Base-by-base conservation (phyloP, 2,329 filamentous ascomycete species). In the Aureobasidium sp. region DNA sequence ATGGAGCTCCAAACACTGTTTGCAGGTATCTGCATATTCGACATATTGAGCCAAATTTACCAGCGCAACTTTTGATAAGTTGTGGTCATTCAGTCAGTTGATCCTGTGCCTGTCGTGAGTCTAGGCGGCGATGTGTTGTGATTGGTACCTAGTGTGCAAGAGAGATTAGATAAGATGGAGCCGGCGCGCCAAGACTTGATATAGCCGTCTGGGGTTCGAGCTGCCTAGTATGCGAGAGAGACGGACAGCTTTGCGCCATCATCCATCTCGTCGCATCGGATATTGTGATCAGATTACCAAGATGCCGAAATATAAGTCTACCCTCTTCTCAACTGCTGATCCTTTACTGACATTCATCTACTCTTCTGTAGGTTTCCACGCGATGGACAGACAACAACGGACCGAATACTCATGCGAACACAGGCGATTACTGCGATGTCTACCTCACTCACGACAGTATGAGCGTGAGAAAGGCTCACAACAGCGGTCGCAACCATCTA, bases 361-460 rank as follows among this genome's bases (percentile, higher is more conserved):
- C 67, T 67, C 66, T 68, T 68, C 62, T 68, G 67, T 67, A 67
- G 65, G 65, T 64, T 42, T 15, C 9, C 22, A 27, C 0, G 6
- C 29, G n/a, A 39, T 39, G 6, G 41, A 22, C 14, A 5, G 7
- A 57, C 51, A 29, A 17, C 9, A 14, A 41, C 1, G 2, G 25
- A 58, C 17, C 12, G 36, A 25, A 56, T 25, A 53, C 49, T 62
- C 14, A 53, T 47, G 20, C 29, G 27, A 44, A 45, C 17, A 22
- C 29, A 63, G 62, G 92, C 83, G 94, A 99, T 77, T 99, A 99
- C 79, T 99, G 94, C 84, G 94, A 99, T 88, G 94, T 99, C 77
- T 99, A 99, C 84, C 89, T 99, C 70, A 99, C 94, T 68, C 94
- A 99, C 84, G 94, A 99, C 83, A 96, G 91, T 49, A 97, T 97